Percentiles rank a stretch among this genome's conserved stretches.
Evolutionary conservation across 2,329 filamentous ascomycete genomes (phyloP).

Genomic region (Metarhizium album): DNA sequence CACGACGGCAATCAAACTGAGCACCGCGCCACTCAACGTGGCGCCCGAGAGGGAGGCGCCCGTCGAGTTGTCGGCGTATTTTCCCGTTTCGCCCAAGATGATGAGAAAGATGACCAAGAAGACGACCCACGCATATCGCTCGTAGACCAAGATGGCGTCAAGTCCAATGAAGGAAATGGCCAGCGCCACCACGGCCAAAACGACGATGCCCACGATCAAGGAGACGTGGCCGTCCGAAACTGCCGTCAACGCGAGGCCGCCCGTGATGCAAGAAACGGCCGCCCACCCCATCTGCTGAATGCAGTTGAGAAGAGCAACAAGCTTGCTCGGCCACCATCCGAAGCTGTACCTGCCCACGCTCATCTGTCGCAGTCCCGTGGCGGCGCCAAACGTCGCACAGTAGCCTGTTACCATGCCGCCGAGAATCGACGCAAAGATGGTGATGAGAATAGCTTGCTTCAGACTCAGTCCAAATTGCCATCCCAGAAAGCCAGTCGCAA

Average conservation of each 20-base stretch:
- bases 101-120: constrained; percentile 38
- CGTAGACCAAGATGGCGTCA: constrained; percentile 36
- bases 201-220: constrained; percentile 40
- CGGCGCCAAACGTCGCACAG: constrained; percentile 39
- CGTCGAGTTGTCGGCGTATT: constrained; percentile 27
- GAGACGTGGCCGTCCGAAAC: constrained; percentile 33
- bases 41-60: constrained; percentile 22
- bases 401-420: constrained; percentile 24
- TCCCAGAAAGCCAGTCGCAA: constrained; percentile 40
- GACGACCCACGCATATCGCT: constrained; percentile 37
- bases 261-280: constrained; percentile 39
- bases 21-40: constrained; percentile 26
- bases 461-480: constrained; percentile 36
- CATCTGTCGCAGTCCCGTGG: constrained; percentile 39
- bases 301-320: constrained; percentile 32
- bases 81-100: constrained; percentile 34
- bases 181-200: constrained; percentile 37
- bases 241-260: constrained; percentile 37
- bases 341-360: constrained; percentile 38
- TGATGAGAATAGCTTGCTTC: constrained; percentile 31
- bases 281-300: constrained; percentile 37
- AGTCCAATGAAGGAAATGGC: constrained; percentile 42
- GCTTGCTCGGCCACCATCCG: constrained; percentile 39
- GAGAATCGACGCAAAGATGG: constrained; percentile 34
- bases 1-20: constrained; percentile 33